Base-by-base conservation (phyloP, 2,329 filamentous ascomycete species). In the Neurospora sp. region DNA sequence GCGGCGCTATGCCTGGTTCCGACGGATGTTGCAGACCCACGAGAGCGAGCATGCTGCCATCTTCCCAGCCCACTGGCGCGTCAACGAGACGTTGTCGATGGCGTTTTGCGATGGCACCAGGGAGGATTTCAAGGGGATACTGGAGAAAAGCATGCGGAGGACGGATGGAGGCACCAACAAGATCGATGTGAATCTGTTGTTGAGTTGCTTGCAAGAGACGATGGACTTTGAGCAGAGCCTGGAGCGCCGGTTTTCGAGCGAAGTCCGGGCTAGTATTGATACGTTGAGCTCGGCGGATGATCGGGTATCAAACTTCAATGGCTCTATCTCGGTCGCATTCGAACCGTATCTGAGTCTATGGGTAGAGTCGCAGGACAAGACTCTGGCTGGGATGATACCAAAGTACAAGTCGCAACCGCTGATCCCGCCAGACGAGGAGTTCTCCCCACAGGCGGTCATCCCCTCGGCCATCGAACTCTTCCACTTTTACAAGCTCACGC, bases 331-430 rank as follows among this genome's bases (percentile, higher is more conserved):
- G 0, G 93, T 96, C 72, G 96, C 96, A 0, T 99, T 99, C 77
- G 96, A 98, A 80, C 96, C 96, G 1, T 99, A 98, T 79, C 86
- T 99, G 73, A 97, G 93, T 78, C 83, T 99, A 4, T 99, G 96
- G 96, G 93, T 99, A 1, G 95, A 98, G 71, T 95, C 93, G 10
- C 96, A 98, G 80, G 95, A 97, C 80, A 95, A 90, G 79, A 91
- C 97, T 76, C 84, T 98, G 70, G 91, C 93, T 6, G 81, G 84
- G 8, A 89, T 98, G 81, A 92, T 99, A 73, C 93, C 93, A 0
- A 93, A 89, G 78, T 98, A 98, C 80, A 92, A 91, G 73, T 87
- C 86, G 71, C 93, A 97, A 75, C 91, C 93, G 0, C 85, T 97
- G 2, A 86, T 93, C 52, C 89, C 92, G 3, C 83, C 87, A 0